phyloP scores from a whole-genome alignment of 2,329 filamentous ascomycete genomes.

The Ambrosiella xylebori region DNA sequence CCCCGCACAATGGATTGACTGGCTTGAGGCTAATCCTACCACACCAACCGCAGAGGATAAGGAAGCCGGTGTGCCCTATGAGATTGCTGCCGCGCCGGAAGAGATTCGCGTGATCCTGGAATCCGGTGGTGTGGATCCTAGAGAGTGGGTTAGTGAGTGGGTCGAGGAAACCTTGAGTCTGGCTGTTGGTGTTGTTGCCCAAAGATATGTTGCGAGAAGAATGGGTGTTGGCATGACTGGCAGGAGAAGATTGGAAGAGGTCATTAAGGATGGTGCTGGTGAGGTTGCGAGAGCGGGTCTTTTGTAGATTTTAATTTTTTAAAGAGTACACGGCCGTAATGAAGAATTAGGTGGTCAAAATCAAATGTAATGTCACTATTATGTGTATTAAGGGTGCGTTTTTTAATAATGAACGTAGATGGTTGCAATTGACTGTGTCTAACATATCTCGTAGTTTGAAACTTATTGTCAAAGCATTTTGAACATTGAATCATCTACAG shows the following conservation, averaged over 20 bases:
- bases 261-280: slow-evolving; percentile 38
- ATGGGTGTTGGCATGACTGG: slow-evolving; percentile 70
- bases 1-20: slow-evolving; percentile 72
- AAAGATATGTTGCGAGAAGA: slow-evolving; percentile 81
- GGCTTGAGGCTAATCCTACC: slow-evolving; percentile 55
- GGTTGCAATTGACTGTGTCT: too few species aligned
- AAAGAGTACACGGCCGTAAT: too few species aligned
- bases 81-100: slow-evolving; percentile 33
- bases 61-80: slow-evolving; percentile 25
- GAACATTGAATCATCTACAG: background rate
- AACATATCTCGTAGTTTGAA: background rate
- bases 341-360: too few species aligned
- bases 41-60: slow-evolving; percentile 19
- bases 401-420: background rate
- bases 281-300: slow-evolving; percentile 43
- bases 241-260: slow-evolving; percentile 40
- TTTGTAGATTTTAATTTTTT: slow-evolving; percentile 22
- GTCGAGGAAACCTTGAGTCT: slow-evolving; percentile 72
- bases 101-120: slow-evolving; percentile 78
- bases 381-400: background rate
- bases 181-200: slow-evolving; percentile 69
- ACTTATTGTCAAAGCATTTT: background rate
- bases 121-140: slow-evolving; percentile 60
- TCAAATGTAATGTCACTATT: too few species aligned
- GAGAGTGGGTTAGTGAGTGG: slow-evolving; percentile 97